These are phyloP conservation scores for Colletotrichum abscissum DNA, from an alignment of 2,329 filamentous ascomycete species.

Conservation along the genomic window DNA sequence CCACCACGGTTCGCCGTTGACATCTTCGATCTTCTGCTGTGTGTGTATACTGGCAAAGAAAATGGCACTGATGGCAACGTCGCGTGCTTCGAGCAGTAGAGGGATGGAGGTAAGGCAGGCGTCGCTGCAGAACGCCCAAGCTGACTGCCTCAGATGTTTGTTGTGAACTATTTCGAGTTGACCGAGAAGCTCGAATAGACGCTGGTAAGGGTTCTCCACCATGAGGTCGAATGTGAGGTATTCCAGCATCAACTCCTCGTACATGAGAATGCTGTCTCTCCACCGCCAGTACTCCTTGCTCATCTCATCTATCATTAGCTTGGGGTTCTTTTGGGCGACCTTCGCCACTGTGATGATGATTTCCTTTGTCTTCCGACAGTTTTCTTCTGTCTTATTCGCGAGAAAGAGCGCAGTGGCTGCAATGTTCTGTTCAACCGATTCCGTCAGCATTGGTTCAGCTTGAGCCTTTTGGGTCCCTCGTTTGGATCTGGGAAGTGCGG, in stretches of 20 bases:
- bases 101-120: conserved; percentile 86
- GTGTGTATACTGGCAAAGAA: conserved; percentile 87
- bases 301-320: conserved; percentile 92
- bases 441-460: conserved; percentile 23
- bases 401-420: conserved; percentile 93
- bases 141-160: conserved; percentile 83
- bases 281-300: conserved; percentile 99
- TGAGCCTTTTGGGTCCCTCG: conserved; percentile 26
- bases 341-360: conserved; percentile 93
- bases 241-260: conserved; percentile 94
- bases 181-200: conserved; percentile 83
- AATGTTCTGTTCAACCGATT: conserved; percentile 68
- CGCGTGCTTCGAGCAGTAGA: conserved; percentile 80
- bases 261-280: conserved; percentile 91
- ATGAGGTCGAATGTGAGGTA: conserved; percentile 93
- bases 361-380: conserved; percentile 94
- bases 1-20: conserved; percentile 88
- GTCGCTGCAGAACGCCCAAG: conserved; percentile 96
- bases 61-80: conserved; percentile 86
- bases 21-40: conserved; percentile 79
- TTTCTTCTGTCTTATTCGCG: conserved; percentile 97
- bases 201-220: conserved; percentile 87
- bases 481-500: conserved; percentile 28
- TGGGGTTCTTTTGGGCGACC: conserved; percentile 93
- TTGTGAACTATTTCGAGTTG: conserved; percentile 81